Base-by-base conservation (phyloP, 2,329 filamentous ascomycete species). In the Fusarium mangiferae region DNA sequence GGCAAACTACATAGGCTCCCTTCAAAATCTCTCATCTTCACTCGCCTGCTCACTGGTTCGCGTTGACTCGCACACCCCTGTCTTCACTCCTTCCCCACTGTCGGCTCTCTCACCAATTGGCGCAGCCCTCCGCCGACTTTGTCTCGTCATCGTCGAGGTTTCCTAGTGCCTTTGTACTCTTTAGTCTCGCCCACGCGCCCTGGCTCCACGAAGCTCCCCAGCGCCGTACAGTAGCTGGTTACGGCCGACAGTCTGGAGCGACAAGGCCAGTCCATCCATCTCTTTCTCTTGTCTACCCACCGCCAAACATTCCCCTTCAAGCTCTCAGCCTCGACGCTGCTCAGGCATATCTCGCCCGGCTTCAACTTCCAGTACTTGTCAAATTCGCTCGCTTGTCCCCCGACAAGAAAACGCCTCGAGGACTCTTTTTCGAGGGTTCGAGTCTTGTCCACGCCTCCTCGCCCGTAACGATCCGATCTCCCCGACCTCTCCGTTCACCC, bases 81-180 rank as follows among this genome's bases (percentile, higher is more conserved):
- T 62, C 62, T 55, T 60, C 67, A 61, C 61, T 61, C 62, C 52
- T 66, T 66, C 76, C 49, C 76, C 76, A 78, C 76, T 52, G 64
- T 69, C 62, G 73, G 67, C 55, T 73, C 68, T 67, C 54, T 62
- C 76, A 57, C 76, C 76, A 78, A 78, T 78, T 78, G 76, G 72
- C 75, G 61, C 75, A 65, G 75, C 65, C 56, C 62, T 68, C 63
- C 64, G 72, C 72, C 70, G 57, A 62, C 66, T 74, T 72, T 78
- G 73, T 77, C 76, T 78, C 76, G 76, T 78, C 75, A 78, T 77
- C 69, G 73, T 77, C 76, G 73, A 78, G 76, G 73, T 62, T 66
- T 69, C 70, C 63, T 77, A 66, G 73, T 75, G 72, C 60, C 70
- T 75, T 75, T 75, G 67, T 75, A 71, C 69, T 71, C 70, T 74